Evolutionary conservation across 495 filamentous ascomycete species (phyloP), one percentile per base, ranked within the genome.

Genomic region (Xylaria flabelliformis): DNA sequence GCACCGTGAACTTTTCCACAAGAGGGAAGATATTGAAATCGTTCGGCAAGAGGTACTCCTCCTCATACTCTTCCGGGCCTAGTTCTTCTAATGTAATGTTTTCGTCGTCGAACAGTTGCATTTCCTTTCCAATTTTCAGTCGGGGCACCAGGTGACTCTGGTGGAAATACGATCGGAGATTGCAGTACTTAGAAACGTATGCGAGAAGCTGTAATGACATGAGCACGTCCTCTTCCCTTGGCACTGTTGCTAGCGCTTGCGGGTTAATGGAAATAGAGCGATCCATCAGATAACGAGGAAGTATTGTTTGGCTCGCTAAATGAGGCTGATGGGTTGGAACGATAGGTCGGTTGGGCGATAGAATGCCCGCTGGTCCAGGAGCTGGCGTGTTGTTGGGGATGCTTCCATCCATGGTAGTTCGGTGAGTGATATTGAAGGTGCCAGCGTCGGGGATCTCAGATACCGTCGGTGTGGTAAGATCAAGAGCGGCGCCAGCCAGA

Each of bases 111-210:
- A 97, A 81, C 48, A 96, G 82, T 74, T 91, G 86, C 21, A 97
- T 84, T 77, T 98, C 94, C 64, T 90, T 89, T 58, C 93, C 93
- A 73, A 98, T 94, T 82, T 94, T 95, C 70, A 99, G 89, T 75
- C 89, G 93, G 3, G 96, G 96, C 3, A 99, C 96, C 12, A 98
- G 88, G 77, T 99, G 96, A 51, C 94, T 95, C 76, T 91, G 86
- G 80, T 99, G 95, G 81, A 99, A 99, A 81, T 97, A 99, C 26
- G 93, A 90, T 17, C 96, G 89, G 46, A 99, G 88, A 75, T 97
- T 94, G 88, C 96, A 98, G 81, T 99, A 99, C 81, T 99, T 99
- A 41, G 95, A 97, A 69, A 99, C 94, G 77, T 99, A 99, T 4
- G 96, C 96, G 36, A 99, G 88, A 9, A 99, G 89, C 82, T 99